Conservation (phyloP, 2,329 filamentous ascomycete species). For the Aspergillus aculeatus region DNA sequence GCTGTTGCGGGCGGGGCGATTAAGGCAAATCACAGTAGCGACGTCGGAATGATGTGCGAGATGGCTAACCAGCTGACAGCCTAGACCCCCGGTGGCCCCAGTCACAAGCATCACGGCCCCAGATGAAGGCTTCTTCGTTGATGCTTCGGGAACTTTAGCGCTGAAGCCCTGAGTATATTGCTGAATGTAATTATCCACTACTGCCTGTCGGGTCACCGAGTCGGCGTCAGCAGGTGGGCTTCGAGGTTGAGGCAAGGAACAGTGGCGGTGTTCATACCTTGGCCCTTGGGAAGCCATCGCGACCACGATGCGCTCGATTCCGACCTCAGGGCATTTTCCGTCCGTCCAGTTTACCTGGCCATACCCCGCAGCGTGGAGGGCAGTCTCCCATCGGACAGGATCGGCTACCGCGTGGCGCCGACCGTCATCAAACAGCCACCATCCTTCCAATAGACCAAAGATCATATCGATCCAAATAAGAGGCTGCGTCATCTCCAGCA, state of each 20-base stretch:
- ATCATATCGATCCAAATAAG: conserved; percentile 31
- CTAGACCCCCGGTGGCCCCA: conserved; percentile 42
- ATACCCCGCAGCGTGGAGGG: conserved; percentile 13
- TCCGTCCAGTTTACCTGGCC: conserved; percentile 13
- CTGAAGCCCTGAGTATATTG: not conserved
- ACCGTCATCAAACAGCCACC: conserved; percentile 39
- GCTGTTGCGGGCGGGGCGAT: conserved; percentile 38
- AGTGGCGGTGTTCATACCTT: too few relatives aligned
- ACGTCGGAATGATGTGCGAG: conserved; percentile 31
- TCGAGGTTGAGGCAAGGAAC: too few relatives aligned
- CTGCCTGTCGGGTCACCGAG: too few relatives aligned
- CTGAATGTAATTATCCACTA: too few relatives aligned
- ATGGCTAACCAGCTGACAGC: conserved; percentile 41
- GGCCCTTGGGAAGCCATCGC: not conserved
- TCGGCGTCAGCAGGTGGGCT: too few relatives aligned
- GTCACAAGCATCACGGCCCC: conserved; percentile 37
- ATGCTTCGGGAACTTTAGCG: too few relatives aligned
- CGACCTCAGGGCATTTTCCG: conserved; percentile 1
- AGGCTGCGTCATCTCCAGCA: conserved; percentile 30
- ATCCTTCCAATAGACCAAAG: conserved; percentile 36
- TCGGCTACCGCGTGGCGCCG: conserved; percentile 25
- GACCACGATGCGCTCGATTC: conserved; percentile 8
- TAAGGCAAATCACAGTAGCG: conserved; percentile 47
- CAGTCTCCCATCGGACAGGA: conserved; percentile 4
- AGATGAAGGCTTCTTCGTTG: too few relatives aligned